Evolutionary conservation across 257 asterid species (phyloP).

Genomic region (Solanum etuberosum): DNA sequence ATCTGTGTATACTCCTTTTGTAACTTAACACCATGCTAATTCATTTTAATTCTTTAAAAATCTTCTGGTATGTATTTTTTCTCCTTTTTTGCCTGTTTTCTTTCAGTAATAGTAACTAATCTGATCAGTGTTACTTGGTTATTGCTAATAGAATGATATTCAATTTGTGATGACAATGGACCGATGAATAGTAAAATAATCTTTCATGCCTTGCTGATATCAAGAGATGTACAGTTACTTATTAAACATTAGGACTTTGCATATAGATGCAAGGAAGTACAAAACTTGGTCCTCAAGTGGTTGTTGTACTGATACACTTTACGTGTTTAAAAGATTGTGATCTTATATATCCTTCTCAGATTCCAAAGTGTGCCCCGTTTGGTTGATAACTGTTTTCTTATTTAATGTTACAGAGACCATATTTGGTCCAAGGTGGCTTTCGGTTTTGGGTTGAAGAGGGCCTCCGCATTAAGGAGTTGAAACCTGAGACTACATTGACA

Average conservation of each 20-base stretch:
- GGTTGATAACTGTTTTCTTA: not conserved
- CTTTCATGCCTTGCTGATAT: not conserved
- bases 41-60: not conserved
- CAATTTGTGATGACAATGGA: not conserved
- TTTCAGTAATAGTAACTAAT: not conserved
- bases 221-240: not conserved
- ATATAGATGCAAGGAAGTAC: not conserved
- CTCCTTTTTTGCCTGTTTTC: not conserved
- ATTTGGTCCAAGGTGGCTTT: slow-evolving; percentile 80
- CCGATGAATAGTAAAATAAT: not conserved
- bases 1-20: not conserved
- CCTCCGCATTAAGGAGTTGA: slow-evolving; percentile 59
- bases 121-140: not conserved
- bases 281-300: not conserved
- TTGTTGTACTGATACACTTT: not conserved
- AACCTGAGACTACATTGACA: slow-evolving; percentile 74
- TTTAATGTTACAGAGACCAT: slow-evolving; percentile 39
- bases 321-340: not conserved
- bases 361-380: not conserved
- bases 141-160: not conserved
- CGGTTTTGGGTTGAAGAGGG: slow-evolving; percentile 73
- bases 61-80: not conserved
- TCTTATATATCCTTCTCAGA: not conserved
- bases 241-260: not conserved
- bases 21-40: not conserved